A percentile compares a stretch with the other conserved stretches of the same genome.
phyloP scores from a whole-genome alignment of 202 grass and related monocot genomes.

The Elaeis oleifera region DNA sequence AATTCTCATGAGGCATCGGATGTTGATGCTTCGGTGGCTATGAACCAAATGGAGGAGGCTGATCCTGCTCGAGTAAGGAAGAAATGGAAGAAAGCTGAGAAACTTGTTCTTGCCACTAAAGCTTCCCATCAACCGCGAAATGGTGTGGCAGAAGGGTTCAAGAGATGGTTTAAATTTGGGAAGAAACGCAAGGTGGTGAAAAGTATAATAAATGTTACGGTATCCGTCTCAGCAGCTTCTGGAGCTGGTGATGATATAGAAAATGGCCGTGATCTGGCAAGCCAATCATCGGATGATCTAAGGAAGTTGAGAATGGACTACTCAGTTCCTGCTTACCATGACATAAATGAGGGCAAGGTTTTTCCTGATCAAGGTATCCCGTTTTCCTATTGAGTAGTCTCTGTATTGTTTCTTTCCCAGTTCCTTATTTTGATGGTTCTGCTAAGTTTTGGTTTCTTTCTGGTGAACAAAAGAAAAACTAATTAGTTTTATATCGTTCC shows the following conservation, averaged over 20 bases:
- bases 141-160: conserved; percentile 39
- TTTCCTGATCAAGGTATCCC: conserved; percentile 14
- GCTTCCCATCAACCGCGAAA: conserved; percentile 25
- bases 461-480: too few species aligned
- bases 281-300: not conserved
- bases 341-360: not conserved
- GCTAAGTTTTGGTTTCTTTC: too few species aligned
- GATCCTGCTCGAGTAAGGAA: conserved; percentile 24
- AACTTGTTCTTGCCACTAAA: conserved; percentile 9
- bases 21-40: not conserved
- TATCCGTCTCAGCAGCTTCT: not conserved
- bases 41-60: not conserved
- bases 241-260: conserved; percentile 4
- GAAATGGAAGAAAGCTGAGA: conserved; percentile 38
- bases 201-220: not conserved
- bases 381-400: too few species aligned
- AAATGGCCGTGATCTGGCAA: not conserved
- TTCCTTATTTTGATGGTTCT: too few species aligned
- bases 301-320: not conserved
- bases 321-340: not conserved
- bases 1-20: not conserved
- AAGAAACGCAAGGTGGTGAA: conserved; percentile 27
- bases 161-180: conserved; percentile 53
- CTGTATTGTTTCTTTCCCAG: too few species aligned
- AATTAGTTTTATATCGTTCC: too few species aligned